Base-by-base conservation (phyloP, 83 land plant genomes). In the Picea engelmannii region DNA sequence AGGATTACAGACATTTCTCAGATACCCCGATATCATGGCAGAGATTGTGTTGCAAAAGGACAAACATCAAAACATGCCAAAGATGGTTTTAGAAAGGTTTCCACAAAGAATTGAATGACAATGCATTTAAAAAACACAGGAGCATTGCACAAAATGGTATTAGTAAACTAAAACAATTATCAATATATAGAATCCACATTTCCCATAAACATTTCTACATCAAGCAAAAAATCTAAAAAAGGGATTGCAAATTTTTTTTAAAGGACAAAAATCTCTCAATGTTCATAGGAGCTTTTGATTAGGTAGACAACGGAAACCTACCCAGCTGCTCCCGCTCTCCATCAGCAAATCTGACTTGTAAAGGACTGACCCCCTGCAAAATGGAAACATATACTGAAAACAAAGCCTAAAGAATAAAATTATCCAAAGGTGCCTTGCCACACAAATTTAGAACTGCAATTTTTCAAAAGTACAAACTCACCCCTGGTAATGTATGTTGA, bases 321-420 rank as follows among this genome's bases (percentile, higher is more conserved):
- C 99, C 99, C 85, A 91, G 93, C 6, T 95, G 96, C 27, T 96
- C 99, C 18, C 97, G 91, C 81, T 98, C 99, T 17, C 99, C 99
- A 93, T 96, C 99, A 58, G 99, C 99, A 90, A 90, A 96, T 87
- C 95, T 87, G 42, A 98, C 99, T 93, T 96, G 99, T 24, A 98
- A 90, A 27, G 99, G 99, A 35, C 93, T 93, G 24, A 85, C 64
- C 10, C 99, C 99, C 99, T 98, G 91, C 59, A 59, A 27, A 84
- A 69, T 86, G 79, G 81, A 15, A 63, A 67, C 73, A 38, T 5
- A 15, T 58, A 68, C 40, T 27, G 21, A 81, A 52, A 62, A 38
- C 63, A 27, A 12, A 31, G 55, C 24, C n/a, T 71, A 64, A 20
- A 60, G 62, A 66, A 69, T 24, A 52, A 49, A 63, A 25, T 44